phyloP scores from a whole-genome alignment of 2,329 filamentous ascomycete genomes.

The Ophiocordyceps camponoti-leonardi region DNA sequence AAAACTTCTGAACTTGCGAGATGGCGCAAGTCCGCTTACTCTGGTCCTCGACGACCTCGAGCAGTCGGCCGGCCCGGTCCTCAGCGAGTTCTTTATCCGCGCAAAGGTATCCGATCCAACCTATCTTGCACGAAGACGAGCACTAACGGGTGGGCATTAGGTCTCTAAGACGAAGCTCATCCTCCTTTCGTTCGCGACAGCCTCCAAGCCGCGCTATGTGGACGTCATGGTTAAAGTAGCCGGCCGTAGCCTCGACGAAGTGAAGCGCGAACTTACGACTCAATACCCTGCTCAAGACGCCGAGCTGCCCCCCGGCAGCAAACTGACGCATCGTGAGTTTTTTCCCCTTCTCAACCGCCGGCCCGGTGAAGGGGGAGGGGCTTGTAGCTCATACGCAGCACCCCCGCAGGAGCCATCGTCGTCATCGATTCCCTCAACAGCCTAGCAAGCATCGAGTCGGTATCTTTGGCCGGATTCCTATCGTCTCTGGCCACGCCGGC shows the following conservation, averaged over 20 bases:
- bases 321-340: neutral
- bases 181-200: slow-evolving; percentile 62
- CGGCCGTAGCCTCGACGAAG: slow-evolving; percentile 35
- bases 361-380: no score
- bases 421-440: slow-evolving; percentile 67
- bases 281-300: slow-evolving; percentile 20
- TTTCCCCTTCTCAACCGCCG: no score
- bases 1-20: slow-evolving; percentile 61
- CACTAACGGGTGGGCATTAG: slow-evolving; percentile 12
- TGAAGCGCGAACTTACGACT: slow-evolving; percentile 42
- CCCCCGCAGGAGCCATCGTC: slow-evolving; percentile 45
- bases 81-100: slow-evolving; percentile 57
- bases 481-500: slow-evolving; percentile 48
- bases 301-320: slow-evolving; percentile 6
- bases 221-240: slow-evolving; percentile 51
- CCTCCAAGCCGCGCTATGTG: slow-evolving; percentile 43
- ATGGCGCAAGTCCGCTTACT: slow-evolving; percentile 72
- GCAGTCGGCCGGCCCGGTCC: slow-evolving; percentile 54
- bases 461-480: slow-evolving; percentile 50
- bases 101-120: slow-evolving; percentile 34
- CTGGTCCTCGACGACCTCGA: slow-evolving; percentile 73
- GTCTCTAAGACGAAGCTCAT: slow-evolving; percentile 51
- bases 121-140: neutral
- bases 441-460: slow-evolving; percentile 34
- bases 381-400: neutral